These are phyloP conservation scores for Blakeslea trispora DNA, from an alignment of 371 early-diverging fungal species.

Conservation along the genomic window DNA sequence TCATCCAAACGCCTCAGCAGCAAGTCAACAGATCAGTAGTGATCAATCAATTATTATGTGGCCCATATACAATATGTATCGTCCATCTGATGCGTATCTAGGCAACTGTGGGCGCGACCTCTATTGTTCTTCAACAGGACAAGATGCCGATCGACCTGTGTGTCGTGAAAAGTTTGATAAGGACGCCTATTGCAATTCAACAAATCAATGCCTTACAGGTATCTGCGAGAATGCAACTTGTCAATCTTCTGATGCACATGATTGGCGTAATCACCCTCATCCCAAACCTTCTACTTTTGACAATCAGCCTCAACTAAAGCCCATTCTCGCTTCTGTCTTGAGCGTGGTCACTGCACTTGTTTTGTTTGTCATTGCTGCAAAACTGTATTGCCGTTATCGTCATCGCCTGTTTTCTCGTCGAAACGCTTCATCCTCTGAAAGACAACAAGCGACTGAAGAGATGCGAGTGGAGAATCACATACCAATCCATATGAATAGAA, in stretches of 20 bases:
- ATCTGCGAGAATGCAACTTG: conserved; percentile 4
- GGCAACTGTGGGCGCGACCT: conserved; percentile 19
- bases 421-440: not conserved
- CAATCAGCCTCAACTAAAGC: not conserved
- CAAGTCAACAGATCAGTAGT: not conserved
- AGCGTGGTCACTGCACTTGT: conserved; percentile 1
- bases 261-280: not conserved
- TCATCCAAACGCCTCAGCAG: not conserved
- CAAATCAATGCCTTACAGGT: conserved; percentile 15
- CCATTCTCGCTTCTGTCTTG: conserved; percentile 14
- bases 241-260: not conserved
- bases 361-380: not conserved
- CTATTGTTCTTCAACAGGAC: conserved; percentile 11
- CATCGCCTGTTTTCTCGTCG: too few species aligned
- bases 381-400: conserved; percentile 7
- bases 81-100: conserved; percentile 10
- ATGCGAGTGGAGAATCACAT: not conserved
- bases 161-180: conserved; percentile 4
- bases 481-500: not conserved
- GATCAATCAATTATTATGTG: conserved; percentile 14
- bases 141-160: conserved; percentile 1
- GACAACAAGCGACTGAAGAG: not conserved
- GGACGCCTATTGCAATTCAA: not conserved
- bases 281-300: not conserved
- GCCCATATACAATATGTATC: conserved; percentile 1